Conservation (phyloP, 2,329 filamentous ascomycete genomes). For the Penicillium corylophilum region DNA sequence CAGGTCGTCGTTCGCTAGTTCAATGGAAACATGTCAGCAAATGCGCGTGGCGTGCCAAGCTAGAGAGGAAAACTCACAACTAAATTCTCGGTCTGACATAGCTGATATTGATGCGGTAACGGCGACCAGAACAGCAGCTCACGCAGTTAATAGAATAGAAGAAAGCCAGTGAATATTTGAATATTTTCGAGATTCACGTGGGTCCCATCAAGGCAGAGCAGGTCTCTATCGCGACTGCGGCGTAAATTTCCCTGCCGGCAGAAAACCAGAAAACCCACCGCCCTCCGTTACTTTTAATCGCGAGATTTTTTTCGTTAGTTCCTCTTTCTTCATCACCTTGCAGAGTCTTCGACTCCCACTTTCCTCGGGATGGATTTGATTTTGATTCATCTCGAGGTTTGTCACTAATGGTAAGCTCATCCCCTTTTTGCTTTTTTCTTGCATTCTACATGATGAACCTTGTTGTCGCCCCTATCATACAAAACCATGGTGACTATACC, state of each 20-base stretch:
- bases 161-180: background rate
- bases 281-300: conserved; percentile 20
- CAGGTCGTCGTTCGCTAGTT: conserved; percentile 56
- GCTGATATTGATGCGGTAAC: conserved; percentile 8
- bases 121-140: background rate
- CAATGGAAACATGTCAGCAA: conserved; percentile 21
- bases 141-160: background rate
- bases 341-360: conserved; percentile 8
- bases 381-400: conserved; percentile 16
- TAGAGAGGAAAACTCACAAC: conserved; percentile 38
- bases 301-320: conserved; percentile 21
- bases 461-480: conserved; percentile 65
- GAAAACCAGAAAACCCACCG: conserved; percentile 22
- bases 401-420: conserved; percentile 29
- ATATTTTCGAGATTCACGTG: background rate
- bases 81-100: conserved; percentile 59
- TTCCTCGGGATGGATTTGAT: conserved; percentile 21
- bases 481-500: conserved; percentile 58
- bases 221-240: conserved; percentile 8
- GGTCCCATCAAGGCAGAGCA: background rate
- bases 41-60: conserved; percentile 9
- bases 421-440: conserved; percentile 6
- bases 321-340: conserved; percentile 11
- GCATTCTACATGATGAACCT: conserved; percentile 53
- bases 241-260: conserved; percentile 28